A percentile compares a stretch with the other conserved stretches of the same genome.
Conservation (phyloP, 768 basidiomycete species). For the Coprinellus micaceus region DNA sequence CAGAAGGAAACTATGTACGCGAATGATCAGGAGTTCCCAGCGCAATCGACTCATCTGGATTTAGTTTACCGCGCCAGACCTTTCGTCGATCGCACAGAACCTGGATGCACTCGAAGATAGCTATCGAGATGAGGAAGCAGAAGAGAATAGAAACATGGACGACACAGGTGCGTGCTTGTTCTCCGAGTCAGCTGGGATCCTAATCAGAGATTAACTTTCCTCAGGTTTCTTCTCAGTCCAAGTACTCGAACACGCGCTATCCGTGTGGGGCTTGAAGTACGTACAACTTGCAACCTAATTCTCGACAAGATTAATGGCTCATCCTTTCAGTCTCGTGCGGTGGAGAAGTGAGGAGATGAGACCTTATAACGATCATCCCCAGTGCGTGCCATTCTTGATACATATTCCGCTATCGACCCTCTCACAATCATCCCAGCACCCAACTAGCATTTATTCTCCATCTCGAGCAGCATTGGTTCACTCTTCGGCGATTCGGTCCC, state of each 20-base stretch:
- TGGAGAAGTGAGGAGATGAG: conserved; percentile 86
- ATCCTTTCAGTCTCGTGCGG: conserved; percentile 55
- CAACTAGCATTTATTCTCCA: conserved; percentile 89
- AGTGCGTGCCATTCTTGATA: conserved; percentile 47
- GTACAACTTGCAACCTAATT: conserved; percentile 14
- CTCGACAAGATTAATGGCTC: conserved; percentile 5
- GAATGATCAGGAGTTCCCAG: not conserved
- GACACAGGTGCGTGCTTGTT: conserved; percentile 61
- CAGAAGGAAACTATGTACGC: conserved; percentile 45
- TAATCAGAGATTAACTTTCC: not conserved
- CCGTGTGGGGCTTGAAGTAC: conserved; percentile 81
- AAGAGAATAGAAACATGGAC: conserved; percentile 79
- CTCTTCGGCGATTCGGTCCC: conserved; percentile 74
- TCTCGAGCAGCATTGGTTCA: conserved; percentile 85
- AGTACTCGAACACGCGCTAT: conserved; percentile 79
- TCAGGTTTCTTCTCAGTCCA: conserved; percentile 90
- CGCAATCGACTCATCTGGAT: conserved; percentile 9
- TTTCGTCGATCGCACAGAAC: conserved; percentile 67
- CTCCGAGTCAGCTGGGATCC: not conserved
- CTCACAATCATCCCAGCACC: conserved; percentile 38
- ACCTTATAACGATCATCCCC: conserved; percentile 67
- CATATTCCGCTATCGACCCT: not conserved
- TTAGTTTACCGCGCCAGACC: conserved; percentile 77
- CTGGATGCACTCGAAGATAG: conserved; percentile 64
- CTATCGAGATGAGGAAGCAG: conserved; percentile 47